Conservation (phyloP, 2,329 filamentous ascomycete genomes). For the Penicillium paneum region DNA sequence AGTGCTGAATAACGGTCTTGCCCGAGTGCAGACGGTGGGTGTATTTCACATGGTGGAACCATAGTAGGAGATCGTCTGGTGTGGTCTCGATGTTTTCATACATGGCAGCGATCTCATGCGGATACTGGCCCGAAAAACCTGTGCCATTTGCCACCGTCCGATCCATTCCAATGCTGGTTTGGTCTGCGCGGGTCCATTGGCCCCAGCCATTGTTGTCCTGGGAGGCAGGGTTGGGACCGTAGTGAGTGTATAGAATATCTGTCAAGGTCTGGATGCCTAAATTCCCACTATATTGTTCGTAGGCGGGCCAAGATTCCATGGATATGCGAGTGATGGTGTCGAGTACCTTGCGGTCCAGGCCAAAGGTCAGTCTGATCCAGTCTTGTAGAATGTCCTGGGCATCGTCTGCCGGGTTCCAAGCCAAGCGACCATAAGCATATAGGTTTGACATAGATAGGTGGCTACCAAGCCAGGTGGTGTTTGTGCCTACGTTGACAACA, state of each 20-base stretch:
- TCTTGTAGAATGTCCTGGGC: conserved; percentile 55
- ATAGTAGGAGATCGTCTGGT: conserved; percentile 65
- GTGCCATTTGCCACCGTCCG: conserved; percentile 67
- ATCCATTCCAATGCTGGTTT: conserved; percentile 64
- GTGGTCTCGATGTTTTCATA: conserved; percentile 63
- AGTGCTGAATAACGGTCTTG: conserved; percentile 66
- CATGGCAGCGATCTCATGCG: conserved; percentile 54
- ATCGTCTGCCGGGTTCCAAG: conserved; percentile 59
- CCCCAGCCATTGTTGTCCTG: conserved; percentile 68
- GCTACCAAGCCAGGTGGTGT: conserved; percentile 66
- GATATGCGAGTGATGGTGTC: conserved; percentile 61
- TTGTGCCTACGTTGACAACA: conserved; percentile 65
- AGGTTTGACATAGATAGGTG: conserved; percentile 69
- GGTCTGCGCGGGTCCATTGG: conserved; percentile 67
- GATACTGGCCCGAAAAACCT: conserved; percentile 64
- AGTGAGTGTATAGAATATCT: conserved; percentile 65
- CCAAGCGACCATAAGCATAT: conserved; percentile 65
- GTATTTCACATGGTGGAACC: conserved; percentile 73
- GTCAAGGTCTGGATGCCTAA: conserved; percentile 67
- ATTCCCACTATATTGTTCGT: conserved; percentile 69
- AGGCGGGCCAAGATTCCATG: conserved; percentile 67
- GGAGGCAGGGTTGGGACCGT: conserved; percentile 64
- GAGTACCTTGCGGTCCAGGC: conserved; percentile 53
- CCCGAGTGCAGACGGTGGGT: conserved; percentile 60
- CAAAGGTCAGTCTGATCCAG: conserved; percentile 68